These are phyloP conservation scores for Xylaria multiplex DNA, from an alignment of 2,329 filamentous ascomycete genomes.

Conservation along the genomic window DNA sequence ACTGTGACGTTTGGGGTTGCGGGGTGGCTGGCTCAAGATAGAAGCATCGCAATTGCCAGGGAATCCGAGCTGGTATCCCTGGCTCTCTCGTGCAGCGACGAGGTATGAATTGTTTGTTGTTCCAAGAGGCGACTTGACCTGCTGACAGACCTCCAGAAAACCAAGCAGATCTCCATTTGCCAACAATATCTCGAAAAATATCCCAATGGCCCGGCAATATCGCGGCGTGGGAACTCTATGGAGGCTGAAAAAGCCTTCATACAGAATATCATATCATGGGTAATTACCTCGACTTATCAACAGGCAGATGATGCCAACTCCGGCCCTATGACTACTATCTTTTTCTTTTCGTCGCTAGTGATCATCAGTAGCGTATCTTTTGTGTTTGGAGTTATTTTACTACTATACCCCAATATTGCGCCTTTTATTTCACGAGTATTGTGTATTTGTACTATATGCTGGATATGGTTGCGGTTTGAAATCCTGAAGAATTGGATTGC, in stretches of 20 bases:
- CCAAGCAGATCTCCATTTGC: conserved; percentile 19
- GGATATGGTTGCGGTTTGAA: neutral
- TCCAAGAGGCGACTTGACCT: neutral
- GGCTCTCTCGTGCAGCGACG: conserved; percentile 25
- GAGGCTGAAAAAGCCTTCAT: neutral
- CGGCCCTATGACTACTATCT: neutral
- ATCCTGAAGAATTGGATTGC: neutral
- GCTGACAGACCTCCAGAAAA: conserved; percentile 7
- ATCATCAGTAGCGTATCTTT: neutral
- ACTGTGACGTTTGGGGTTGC: conserved; percentile 11
- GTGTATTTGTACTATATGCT: neutral
- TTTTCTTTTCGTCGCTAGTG: too few species aligned
- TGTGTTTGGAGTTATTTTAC: neutral
- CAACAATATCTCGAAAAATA: conserved; percentile 27
- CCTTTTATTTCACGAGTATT: neutral
- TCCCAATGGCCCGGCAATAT: conserved; percentile 19
- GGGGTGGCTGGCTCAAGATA: conserved; percentile 21
- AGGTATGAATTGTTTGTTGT: conserved; percentile 3
- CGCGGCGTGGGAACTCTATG: conserved; percentile 9
- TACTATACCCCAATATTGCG: neutral
- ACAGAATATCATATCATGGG: neutral
- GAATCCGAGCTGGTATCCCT: conserved; percentile 25
- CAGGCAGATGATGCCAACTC: neutral
- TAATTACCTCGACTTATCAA: neutral
- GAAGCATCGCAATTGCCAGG: conserved; percentile 19